Evolutionary conservation across 352 stramenopile species (phyloP).

Genomic region (Globisporangium uncinulatum): DNA sequence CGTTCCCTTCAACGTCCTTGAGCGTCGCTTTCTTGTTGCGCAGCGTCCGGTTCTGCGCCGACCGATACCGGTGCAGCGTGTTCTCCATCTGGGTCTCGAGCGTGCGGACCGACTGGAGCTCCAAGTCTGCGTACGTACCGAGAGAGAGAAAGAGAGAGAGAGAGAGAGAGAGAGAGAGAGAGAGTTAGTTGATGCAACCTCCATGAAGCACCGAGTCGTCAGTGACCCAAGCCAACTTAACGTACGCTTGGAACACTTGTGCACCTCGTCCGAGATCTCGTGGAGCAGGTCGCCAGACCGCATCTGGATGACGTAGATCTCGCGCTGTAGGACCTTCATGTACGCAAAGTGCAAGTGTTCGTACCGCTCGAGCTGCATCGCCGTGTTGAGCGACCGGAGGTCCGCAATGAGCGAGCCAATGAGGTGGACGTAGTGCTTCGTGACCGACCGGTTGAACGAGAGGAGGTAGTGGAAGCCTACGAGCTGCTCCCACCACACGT

Average conservation of each 20-base stretch:
- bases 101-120: conserved; percentile 34
- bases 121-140: conserved; percentile 53
- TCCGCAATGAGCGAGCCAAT: conserved; percentile 61
- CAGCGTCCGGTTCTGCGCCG: conserved; percentile 48
- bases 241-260: conserved; percentile 41
- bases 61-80: conserved; percentile 55
- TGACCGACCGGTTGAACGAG: conserved; percentile 66
- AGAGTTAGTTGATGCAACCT: too few relatives aligned
- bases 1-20: conserved; percentile 81
- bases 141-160: too few relatives aligned
- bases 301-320: conserved; percentile 79
- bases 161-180: too few relatives aligned
- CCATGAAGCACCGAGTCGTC: too few relatives aligned
- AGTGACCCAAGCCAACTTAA: too few relatives aligned
- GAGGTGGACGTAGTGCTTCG: conserved; percentile 61
- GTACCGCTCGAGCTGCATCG: conserved; percentile 80
- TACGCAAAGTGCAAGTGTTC: conserved; percentile 62
- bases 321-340: conserved; percentile 74
- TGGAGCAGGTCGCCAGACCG: conserved; percentile 54
- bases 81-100: conserved; percentile 68
- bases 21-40: conserved; percentile 42
- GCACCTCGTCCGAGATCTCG: conserved; percentile 61
- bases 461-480: conserved; percentile 56
- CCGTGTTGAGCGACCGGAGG: conserved; percentile 61
- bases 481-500: conserved; percentile 84